Evolutionary conservation across 2,329 filamentous ascomycete species (phyloP).

Genomic region (Aspergillus fijiensis): DNA sequence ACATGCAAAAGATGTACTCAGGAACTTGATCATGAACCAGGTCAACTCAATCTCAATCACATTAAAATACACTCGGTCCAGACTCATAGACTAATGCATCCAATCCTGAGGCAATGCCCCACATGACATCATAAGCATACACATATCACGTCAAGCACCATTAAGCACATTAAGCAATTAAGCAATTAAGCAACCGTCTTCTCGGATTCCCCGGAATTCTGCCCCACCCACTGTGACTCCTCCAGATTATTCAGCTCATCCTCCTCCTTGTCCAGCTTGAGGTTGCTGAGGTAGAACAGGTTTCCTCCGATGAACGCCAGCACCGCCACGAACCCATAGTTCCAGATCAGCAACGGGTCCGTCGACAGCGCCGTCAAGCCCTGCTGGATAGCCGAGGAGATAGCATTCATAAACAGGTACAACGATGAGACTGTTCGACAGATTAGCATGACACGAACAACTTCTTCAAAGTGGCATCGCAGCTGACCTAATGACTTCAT

Average conservation of each 20-base stretch:
- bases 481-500: conserved; percentile 68
- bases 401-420: conserved; percentile 67
- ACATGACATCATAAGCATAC: no score
- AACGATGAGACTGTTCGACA: conserved; percentile 55
- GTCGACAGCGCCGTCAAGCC: conserved; percentile 62
- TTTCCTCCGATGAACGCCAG: conserved; percentile 63
- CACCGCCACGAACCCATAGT: conserved; percentile 65
- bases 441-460: background rate
- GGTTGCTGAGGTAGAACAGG: conserved; percentile 67
- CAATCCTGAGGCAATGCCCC: no score
- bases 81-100: no score
- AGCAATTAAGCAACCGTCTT: background rate
- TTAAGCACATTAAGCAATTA: no score
- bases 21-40: no score
- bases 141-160: no score
- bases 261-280: conserved; percentile 63
- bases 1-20: no score
- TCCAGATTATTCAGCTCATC: conserved; percentile 60
- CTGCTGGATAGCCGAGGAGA: conserved; percentile 67
- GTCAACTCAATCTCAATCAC: no score
- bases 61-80: no score
- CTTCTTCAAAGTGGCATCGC: conserved; percentile 48
- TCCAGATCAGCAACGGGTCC: conserved; percentile 70
- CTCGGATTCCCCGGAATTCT: background rate
- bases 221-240: conserved; percentile 12